Evolutionary conservation across 2,329 filamentous ascomycete species (phyloP).

Genomic region (Cercospora zeae-maydis): DNA sequence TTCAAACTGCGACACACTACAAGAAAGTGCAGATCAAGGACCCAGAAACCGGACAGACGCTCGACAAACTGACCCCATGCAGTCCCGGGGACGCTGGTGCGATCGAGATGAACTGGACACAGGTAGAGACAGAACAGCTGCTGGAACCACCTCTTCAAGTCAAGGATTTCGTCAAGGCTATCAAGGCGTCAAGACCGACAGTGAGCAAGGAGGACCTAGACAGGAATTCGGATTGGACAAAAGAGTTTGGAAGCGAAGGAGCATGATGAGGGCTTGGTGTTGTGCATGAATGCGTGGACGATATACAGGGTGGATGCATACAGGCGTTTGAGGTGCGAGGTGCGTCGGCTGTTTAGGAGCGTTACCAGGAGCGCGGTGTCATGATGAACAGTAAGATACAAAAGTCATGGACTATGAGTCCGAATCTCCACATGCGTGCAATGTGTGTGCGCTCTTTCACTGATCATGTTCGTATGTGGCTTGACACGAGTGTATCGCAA

Average conservation of each 20-base stretch:
- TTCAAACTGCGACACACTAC: constrained; percentile 96
- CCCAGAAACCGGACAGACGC: constrained; percentile 36
- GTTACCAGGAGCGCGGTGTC: constrained; percentile 5
- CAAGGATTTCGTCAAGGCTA: constrained; percentile 90
- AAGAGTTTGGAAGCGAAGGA: constrained; percentile 92
- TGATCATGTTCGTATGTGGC: neutral
- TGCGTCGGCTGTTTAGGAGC: neutral
- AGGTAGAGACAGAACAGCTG: constrained; percentile 77
- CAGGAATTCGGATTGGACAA: constrained; percentile 86
- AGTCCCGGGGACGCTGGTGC: constrained; percentile 85
- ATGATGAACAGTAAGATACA: neutral
- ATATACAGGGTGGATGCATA: constrained; percentile 2
- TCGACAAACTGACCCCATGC: constrained; percentile 72
- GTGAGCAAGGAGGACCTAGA: constrained; percentile 83
- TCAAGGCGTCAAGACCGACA: constrained; percentile 82
- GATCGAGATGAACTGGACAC: constrained; percentile 89
- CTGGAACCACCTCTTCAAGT: constrained; percentile 81
- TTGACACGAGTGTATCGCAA: neutral
- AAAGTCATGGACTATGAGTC: neutral
- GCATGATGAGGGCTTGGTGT: constrained; percentile 34
- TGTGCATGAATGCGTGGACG: neutral
- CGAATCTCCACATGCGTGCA: neutral
- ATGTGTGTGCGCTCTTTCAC: neutral
- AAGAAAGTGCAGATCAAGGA: constrained; percentile 73
- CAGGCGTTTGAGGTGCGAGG: constrained; percentile 1